phyloP scores from a whole-genome alignment of 1,139 yeast genomes.

The Yamadazyma trypodendri region DNA sequence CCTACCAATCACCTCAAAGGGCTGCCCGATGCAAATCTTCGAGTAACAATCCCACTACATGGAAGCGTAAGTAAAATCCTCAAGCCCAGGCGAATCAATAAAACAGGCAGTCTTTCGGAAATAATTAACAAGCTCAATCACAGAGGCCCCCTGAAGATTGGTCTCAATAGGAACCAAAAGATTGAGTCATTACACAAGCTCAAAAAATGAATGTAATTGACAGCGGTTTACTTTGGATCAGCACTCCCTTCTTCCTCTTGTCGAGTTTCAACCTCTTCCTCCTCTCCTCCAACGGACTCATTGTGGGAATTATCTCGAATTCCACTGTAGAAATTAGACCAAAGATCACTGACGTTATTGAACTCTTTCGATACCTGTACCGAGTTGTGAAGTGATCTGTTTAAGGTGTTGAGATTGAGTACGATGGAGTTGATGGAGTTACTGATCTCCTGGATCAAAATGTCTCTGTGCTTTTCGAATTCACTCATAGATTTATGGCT shows the following conservation, averaged over 20 bases:
- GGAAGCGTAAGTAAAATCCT: too few species aligned
- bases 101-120: conserved; percentile 15
- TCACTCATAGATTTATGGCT: conserved; percentile 14
- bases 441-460: conserved; percentile 44
- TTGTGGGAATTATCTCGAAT: conserved; percentile 17
- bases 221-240: not conserved
- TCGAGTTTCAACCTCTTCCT: conserved; percentile 3
- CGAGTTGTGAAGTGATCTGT: conserved; percentile 41
- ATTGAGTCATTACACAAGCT: conserved; percentile 33
- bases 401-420: conserved; percentile 39
- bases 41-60: too few species aligned
- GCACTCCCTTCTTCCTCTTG: conserved; percentile 1
- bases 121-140: conserved; percentile 13
- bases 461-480: conserved; percentile 45
- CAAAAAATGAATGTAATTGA: conserved; percentile 5
- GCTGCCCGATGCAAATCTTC: too few species aligned
- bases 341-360: conserved; percentile 44
- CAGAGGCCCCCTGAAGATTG: conserved; percentile 22
- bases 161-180: conserved; percentile 28
- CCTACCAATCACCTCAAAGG: not conserved
- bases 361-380: conserved; percentile 48
- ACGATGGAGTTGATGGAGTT: conserved; percentile 41
- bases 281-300: conserved; percentile 3
- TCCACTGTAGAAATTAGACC: conserved; percentile 45
- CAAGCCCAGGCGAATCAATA: conserved; percentile 4